Percentiles rank a stretch among this genome's conserved stretches.
Evolutionary conservation across 225 moss, liverwort and hornwort genomes (phyloP).

Genomic region (Pleurozium schreberi): DNA sequence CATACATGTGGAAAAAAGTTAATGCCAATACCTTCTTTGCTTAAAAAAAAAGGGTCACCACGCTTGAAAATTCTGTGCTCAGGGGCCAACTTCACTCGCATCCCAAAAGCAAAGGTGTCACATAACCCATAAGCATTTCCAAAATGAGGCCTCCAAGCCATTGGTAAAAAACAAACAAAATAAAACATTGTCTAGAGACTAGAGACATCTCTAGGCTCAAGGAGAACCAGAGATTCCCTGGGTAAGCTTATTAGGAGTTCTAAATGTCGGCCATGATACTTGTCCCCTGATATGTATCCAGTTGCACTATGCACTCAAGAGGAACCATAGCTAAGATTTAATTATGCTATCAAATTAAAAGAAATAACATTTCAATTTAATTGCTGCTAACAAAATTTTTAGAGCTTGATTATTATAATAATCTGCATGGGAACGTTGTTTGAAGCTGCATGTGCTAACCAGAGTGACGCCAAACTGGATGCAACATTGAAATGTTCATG

Average conservation of each 20-base stretch:
- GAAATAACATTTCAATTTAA: too few species aligned
- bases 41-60: fast-evolving
- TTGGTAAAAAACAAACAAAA: too few species aligned
- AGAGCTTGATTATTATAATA: too few species aligned
- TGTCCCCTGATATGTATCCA: not conserved
- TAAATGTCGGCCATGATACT: not conserved
- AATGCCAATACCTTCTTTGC: not conserved
- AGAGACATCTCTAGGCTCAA: not conserved
- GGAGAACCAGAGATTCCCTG: not conserved
- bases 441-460: not conserved
- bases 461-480: not conserved
- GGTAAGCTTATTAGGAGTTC: not conserved
- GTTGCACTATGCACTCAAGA: too few species aligned
- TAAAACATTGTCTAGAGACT: too few species aligned
- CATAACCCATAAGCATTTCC: too few species aligned
- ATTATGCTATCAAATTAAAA: not conserved
- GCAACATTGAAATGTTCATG: not conserved
- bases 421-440: not conserved
- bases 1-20: fast-evolving
- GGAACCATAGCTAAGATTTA: not conserved
- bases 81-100: too few species aligned
- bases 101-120: too few species aligned
- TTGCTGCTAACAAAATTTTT: too few species aligned
- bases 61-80: not conserved
- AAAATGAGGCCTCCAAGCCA: too few species aligned